phyloP scores from a whole-genome alignment of 148 eudicot genomes.

The Camellia japonica region DNA sequence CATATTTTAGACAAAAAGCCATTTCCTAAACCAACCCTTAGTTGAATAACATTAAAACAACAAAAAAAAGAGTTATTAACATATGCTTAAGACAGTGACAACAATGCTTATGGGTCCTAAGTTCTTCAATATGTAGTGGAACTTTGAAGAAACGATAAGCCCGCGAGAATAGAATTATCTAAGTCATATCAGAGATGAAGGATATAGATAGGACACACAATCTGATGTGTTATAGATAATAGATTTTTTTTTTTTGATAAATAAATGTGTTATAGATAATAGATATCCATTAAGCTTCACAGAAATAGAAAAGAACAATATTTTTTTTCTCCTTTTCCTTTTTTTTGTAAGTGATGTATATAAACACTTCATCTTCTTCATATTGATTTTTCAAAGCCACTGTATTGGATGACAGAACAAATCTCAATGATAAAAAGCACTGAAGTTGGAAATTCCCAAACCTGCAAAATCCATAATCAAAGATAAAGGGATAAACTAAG shows the following conservation, averaged over 20 bases:
- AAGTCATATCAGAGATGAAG: neutral
- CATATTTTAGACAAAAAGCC: too few species aligned
- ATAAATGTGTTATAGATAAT: neutral
- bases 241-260: too few species aligned
- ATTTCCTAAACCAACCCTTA: too few species aligned
- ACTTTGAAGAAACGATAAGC: neutral
- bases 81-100: neutral
- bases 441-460: slow-evolving; percentile 84
- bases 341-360: neutral
- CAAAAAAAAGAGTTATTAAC: too few species aligned
- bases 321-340: neutral
- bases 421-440: slow-evolving; percentile 56
- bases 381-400: slow-evolving; percentile 61
- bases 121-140: neutral
- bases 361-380: neutral
- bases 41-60: too few species aligned
- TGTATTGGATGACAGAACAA: slow-evolving; percentile 73
- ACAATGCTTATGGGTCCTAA: neutral
- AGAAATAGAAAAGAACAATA: neutral
- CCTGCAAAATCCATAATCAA: slow-evolving; percentile 22
- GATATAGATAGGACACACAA: neutral
- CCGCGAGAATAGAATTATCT: neutral
- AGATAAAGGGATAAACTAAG: neutral
- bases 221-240: too few species aligned
- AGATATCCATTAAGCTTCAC: neutral